Conservation (phyloP, 2,329 filamentous ascomycete genomes). For the Ophiocordyceps australis region DNA sequence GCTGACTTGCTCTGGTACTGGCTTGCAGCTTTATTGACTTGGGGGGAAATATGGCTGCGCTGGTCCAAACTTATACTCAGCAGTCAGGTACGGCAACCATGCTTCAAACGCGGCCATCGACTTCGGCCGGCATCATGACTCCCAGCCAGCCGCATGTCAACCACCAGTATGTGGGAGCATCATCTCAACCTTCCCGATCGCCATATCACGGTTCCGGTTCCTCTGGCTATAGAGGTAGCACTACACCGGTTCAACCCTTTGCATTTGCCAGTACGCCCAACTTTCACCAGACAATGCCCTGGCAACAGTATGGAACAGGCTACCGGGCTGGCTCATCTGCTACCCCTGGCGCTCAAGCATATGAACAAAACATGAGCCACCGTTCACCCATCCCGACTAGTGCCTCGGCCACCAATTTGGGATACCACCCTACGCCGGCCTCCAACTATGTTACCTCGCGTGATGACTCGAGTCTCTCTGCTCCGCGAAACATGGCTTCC, state of each 20-base stretch:
- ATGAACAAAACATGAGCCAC: conserved; percentile 7
- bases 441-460: conserved; percentile 23
- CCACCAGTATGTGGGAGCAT: conserved; percentile 28
- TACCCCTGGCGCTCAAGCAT: conserved; percentile 14
- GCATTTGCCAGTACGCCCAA: conserved; percentile 57
- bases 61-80: conserved; percentile 67
- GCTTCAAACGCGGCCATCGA: conserved; percentile 55
- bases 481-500: conserved; percentile 20
- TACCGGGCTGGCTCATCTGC: conserved; percentile 27
- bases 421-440: conserved; percentile 16
- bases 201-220: conserved; percentile 13
- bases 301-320: conserved; percentile 29
- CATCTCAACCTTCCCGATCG: conserved; percentile 13
- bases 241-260: conserved; percentile 53
- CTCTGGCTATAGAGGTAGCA: conserved; percentile 33
- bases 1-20: no score
- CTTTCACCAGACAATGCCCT: conserved; percentile 33
- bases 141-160: conserved; percentile 27
- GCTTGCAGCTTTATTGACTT: no score
- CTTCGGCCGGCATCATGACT: conserved; percentile 28
- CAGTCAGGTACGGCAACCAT: conserved; percentile 57
- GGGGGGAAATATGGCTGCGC: conserved; percentile 59
- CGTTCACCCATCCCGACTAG: conserved; percentile 12
- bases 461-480: conserved; percentile 31
- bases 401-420: conserved; percentile 20